Base-by-base conservation (phyloP, 371 early-diverging fungal species). In the Apophysomyces trapeziformis region DNA sequence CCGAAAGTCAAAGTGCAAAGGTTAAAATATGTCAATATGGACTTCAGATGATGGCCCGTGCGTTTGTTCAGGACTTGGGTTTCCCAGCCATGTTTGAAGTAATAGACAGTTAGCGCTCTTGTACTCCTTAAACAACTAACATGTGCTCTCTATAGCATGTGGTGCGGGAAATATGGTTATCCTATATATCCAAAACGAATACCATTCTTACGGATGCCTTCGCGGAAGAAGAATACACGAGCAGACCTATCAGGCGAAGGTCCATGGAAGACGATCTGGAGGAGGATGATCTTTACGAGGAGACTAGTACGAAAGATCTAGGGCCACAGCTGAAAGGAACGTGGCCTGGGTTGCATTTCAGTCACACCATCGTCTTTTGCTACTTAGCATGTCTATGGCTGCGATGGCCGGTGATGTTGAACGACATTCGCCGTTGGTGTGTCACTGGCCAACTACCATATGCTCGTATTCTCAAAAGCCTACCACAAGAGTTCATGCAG, bases 101-200 rank as follows among this genome's bases (percentile, higher is more conserved):
- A 67, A 46, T 63, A 26, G 5, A 7, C 5, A n/a, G 12, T 14
- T 44, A 13, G n/a, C 9, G 11, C 8, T 43, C n/a, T 18, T 26
- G 12, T 5, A 43, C 38, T 37, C 18, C n/a, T 4, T 13, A 13
- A 11, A 38, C 61, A 11, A n/a, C 1, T 57, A n/a, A 56, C 37
- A 58, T 26, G 0, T 26, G 32, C 41, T 41, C 11, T 41, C 13
- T 41, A 57, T 26, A 73, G 74, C 45, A 58, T 35, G 58, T 69
- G 1, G 72, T 71, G 18, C 69, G 77, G 9, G 76, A 80, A 47
- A 12, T 80, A 6, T 80, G 80, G 80, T 16, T 80, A 7, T 35
- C 74, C 16, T 72, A 72, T 61, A 56, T 76, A 8, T 46, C 68
- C 18, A 63, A 67, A 14, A 58, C 60, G 9, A 57, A 66, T 7